Evolutionary conservation across 73 alveolate species (phyloP).

Genomic region (Blepharisma japonicum): DNA sequence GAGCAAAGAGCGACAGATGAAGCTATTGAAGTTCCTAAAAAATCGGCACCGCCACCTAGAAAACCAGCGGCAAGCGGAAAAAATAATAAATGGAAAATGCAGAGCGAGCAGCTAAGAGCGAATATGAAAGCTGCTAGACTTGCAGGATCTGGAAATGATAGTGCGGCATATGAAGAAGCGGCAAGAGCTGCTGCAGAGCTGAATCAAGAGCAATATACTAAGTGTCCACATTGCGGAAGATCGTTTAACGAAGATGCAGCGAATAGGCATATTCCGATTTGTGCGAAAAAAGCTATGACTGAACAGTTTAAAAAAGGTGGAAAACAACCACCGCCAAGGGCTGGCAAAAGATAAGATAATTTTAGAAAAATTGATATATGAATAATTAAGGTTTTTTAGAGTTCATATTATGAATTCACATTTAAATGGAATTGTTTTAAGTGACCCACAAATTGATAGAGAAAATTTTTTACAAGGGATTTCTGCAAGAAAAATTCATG

Average conservation of each 20-base stretch:
- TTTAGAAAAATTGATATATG: no score
- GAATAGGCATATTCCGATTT: conserved; percentile 49
- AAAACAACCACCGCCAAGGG: not conserved
- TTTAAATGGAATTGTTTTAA: no score
- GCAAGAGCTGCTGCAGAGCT: not conserved
- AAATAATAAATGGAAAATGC: conserved; percentile 46
- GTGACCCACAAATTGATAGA: no score
- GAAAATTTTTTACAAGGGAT: no score
- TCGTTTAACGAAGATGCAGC: conserved; percentile 49
- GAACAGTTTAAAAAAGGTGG: conserved; percentile 29
- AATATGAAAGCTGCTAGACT: conserved; percentile 67
- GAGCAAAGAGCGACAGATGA: conserved; percentile 33
- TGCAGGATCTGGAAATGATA: conserved; percentile 26
- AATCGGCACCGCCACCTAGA: conserved; percentile 24
- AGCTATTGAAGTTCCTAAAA: not conserved
- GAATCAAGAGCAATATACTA: conserved; percentile 18
- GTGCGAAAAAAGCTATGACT: conserved; percentile 32
- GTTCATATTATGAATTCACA: no score
- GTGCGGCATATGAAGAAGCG: not conserved
- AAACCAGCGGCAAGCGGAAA: conserved; percentile 6
- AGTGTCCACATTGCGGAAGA: conserved; percentile 47
- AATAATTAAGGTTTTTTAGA: no score
- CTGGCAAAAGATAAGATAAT: no score
- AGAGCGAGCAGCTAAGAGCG: conserved; percentile 55
- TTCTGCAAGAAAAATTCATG: no score